These are phyloP conservation scores for Pythium monospermum DNA, from an alignment of 352 stramenopile species.

Conservation along the genomic window DNA sequence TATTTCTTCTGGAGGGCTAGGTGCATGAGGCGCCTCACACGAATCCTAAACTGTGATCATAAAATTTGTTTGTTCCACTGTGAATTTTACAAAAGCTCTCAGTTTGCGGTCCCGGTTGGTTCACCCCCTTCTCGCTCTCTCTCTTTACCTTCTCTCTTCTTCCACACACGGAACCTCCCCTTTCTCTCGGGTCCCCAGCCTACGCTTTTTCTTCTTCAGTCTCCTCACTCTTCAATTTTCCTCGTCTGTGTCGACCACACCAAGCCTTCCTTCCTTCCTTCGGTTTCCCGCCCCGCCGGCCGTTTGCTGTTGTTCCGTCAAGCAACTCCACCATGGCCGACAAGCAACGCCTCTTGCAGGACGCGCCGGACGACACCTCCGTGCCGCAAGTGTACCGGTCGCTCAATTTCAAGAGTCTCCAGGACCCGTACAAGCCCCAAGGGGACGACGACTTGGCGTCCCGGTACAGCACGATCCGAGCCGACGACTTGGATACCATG, in stretches of 20 bases:
- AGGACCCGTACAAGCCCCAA: conserved; percentile 61
- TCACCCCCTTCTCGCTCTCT: neutral
- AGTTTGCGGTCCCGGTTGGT: neutral
- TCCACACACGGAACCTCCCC: neutral
- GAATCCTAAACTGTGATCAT: too few relatives aligned
- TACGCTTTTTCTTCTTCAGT: neutral
- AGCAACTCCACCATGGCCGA: conserved; percentile 24
- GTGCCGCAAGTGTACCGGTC: conserved; percentile 64
- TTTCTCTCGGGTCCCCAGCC: neutral
- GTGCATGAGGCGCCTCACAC: too few relatives aligned
- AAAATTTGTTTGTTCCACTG: too few relatives aligned
- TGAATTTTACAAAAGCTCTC: too few relatives aligned
- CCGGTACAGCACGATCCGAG: conserved; percentile 52
- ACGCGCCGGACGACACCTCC: too few relatives aligned
- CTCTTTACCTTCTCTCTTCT: neutral
- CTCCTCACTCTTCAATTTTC: conserved; percentile 11
- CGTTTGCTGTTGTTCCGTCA: too few relatives aligned
- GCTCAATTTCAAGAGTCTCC: conserved; percentile 67
- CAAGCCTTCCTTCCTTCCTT: neutral
- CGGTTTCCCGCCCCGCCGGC: neutral
- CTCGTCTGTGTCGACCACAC: neutral
- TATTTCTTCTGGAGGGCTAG: too few relatives aligned
- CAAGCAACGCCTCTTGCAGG: conserved; percentile 28
- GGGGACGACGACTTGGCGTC: conserved; percentile 39
- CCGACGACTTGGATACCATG: conserved; percentile 66